Percentiles rank a stretch among this genome's conserved stretches.
Evolutionary conservation across 805 yeast genomes (phyloP).

Genomic region (Cyberlindnera americana): DNA sequence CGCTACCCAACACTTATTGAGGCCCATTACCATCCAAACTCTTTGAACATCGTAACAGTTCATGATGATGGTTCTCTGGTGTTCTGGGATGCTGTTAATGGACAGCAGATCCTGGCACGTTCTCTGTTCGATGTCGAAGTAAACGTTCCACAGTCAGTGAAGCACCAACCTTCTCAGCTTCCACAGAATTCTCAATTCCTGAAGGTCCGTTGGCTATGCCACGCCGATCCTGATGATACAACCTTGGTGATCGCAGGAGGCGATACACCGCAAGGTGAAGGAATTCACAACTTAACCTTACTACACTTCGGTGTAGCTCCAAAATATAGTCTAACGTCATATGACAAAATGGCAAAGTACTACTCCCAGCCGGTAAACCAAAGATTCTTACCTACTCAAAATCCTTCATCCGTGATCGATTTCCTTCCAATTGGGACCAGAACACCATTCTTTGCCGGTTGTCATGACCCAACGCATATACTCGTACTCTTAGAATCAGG

Average conservation of each 20-base stretch:
- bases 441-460: conserved; percentile 77
- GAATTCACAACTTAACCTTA: conserved; percentile 44
- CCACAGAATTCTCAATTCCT: conserved; percentile 37
- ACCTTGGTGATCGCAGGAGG: conserved; percentile 70
- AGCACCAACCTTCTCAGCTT: conserved; percentile 19
- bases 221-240: conserved; percentile 75
- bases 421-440: conserved; percentile 53
- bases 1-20: conserved; percentile 43
- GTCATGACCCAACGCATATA: conserved; percentile 69
- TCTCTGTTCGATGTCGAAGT: conserved; percentile 62
- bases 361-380: conserved; percentile 61
- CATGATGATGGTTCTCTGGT: conserved; percentile 83
- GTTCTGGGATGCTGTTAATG: conserved; percentile 90
- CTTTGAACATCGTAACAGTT: conserved; percentile 73
- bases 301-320: conserved; percentile 81
- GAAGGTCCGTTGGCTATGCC: conserved; percentile 74
- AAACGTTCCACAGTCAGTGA: conserved; percentile 42
- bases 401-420: conserved; percentile 39
- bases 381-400: conserved; percentile 52
- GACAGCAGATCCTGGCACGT: conserved; percentile 71
- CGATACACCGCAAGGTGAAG: conserved; percentile 41
- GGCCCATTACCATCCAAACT: conserved; percentile 89
- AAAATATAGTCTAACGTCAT: conserved; percentile 74
- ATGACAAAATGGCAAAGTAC: conserved; percentile 75
- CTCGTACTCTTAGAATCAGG: conserved; percentile 61